Conservation (phyloP, 257 asterid species). For the Perilla frutescens region DNA sequence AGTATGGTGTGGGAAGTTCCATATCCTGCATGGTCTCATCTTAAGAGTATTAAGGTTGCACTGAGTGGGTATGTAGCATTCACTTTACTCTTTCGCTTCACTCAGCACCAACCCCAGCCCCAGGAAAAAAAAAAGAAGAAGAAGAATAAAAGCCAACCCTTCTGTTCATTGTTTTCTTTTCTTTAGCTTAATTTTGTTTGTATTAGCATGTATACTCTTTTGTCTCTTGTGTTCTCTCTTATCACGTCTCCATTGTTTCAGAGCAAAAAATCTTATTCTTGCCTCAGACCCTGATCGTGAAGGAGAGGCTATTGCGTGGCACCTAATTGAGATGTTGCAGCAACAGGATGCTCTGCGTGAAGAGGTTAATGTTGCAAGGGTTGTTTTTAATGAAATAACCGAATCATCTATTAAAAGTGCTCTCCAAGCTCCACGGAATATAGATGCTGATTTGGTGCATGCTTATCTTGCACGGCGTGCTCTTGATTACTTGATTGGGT, state of each 20-base stretch:
- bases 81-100: conserved; percentile 1
- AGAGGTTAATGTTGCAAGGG: conserved; percentile 76
- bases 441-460: conserved; percentile 80
- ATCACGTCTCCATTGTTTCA: conserved; percentile 53
- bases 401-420: conserved; percentile 88
- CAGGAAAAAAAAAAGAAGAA: no score
- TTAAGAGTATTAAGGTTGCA: conserved; percentile 87
- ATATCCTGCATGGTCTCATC: conserved; percentile 95
- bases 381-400: conserved; percentile 83
- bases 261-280: conserved; percentile 88
- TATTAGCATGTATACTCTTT: not conserved
- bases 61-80: conserved; percentile 72
- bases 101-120: not conserved
- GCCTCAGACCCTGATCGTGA: conserved; percentile 99
- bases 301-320: conserved; percentile 99
- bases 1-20: conserved; percentile 99
- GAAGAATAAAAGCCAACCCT: no score
- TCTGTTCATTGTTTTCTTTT: not conserved
- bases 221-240: conserved; percentile 26
- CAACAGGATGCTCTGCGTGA: conserved; percentile 88
- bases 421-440: conserved; percentile 80
- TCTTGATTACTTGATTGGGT: conserved; percentile 94
- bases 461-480: conserved; percentile 98
- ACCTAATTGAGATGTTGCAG: conserved; percentile 86
- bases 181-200: conserved; percentile 11